phyloP scores from a whole-genome alignment of 352 stramenopile species.

The Elongisporangium undulatum region DNA sequence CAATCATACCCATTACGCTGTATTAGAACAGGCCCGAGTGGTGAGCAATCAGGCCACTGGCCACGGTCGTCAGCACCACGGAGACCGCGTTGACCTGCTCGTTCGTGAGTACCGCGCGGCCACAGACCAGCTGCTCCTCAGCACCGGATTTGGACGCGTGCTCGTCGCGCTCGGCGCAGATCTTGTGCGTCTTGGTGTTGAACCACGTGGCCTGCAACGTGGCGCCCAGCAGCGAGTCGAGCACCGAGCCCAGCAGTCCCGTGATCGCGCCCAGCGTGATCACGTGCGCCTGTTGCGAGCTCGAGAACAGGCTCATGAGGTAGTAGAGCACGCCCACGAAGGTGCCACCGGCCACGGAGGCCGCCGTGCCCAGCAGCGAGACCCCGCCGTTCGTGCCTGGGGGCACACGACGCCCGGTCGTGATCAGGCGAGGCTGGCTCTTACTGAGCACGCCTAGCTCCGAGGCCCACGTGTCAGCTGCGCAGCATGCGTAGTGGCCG shows the following conservation, averaged over 20 bases:
- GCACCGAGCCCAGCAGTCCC: conserved; percentile 67
- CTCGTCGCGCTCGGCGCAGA: conserved; percentile 35
- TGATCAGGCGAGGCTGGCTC: conserved; percentile 83
- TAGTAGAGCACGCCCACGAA: conserved; percentile 86
- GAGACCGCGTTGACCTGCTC: conserved; percentile 75
- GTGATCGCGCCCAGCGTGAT: conserved; percentile 48
- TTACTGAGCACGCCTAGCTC: conserved; percentile 91
- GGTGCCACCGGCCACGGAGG: conserved; percentile 77
- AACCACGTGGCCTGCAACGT: conserved; percentile 80
- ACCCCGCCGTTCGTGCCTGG: conserved; percentile 93
- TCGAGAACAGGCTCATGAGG: conserved; percentile 25
- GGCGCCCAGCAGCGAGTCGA: conserved; percentile 83
- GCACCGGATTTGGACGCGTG: conserved; percentile 5
- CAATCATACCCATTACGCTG: conserved; percentile 1
- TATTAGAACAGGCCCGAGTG: conserved; percentile 25
- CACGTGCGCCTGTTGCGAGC: conserved; percentile 38
- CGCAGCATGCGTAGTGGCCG: conserved; percentile 91
- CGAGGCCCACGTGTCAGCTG: conserved; percentile 93
- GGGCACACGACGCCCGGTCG: conserved; percentile 70
- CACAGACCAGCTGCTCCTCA: conserved; percentile 19
- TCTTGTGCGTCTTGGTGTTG: conserved; percentile 41
- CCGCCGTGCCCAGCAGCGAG: conserved; percentile 75
- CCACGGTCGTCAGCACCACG: conserved; percentile 46
- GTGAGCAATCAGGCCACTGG: conserved; percentile 35
- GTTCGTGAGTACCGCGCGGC: conserved; percentile 54